phyloP scores from a whole-genome alignment of 2,329 filamentous ascomycete genomes.

The Fusarium verticillioides region DNA sequence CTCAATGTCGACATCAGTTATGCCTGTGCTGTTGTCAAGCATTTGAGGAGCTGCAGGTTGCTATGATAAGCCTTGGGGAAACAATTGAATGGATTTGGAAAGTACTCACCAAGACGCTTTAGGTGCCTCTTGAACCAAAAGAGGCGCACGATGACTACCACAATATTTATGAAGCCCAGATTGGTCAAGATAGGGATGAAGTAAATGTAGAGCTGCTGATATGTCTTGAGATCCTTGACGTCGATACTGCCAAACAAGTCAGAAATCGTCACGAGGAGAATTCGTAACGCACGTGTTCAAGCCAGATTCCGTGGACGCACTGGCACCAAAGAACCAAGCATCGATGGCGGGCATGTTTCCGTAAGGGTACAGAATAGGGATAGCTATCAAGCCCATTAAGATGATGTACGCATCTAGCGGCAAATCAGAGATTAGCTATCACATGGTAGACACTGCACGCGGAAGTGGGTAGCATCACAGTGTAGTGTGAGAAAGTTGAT shows the following conservation, averaged over 20 bases:
- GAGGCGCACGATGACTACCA: conserved; percentile 59
- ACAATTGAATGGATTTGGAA: accelerated
- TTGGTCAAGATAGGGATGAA: conserved; percentile 61
- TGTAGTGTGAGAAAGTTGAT: background rate
- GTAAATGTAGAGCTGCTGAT: conserved; percentile 63
- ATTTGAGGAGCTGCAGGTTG: background rate
- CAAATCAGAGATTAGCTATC: background rate
- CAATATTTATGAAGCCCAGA: conserved; percentile 60
- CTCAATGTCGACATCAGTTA: background rate
- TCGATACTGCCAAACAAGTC: conserved; percentile 55
- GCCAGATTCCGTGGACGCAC: background rate
- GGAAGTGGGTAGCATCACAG: background rate
- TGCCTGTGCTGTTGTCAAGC: accelerated
- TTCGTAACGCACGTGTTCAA: background rate
- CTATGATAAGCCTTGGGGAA: accelerated
- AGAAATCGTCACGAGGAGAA: background rate
- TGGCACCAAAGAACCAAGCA: conserved; percentile 4
- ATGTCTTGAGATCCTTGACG: conserved; percentile 58
- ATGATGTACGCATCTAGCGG: conserved; percentile 5
- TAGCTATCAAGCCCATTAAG: background rate
- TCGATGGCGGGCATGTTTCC: conserved; percentile 2
- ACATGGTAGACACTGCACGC: background rate
- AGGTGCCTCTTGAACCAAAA: conserved; percentile 53
- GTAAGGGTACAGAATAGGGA: background rate
- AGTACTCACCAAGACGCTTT: background rate